These are phyloP conservation scores for Microstegium vimineum DNA, from an alignment of 176 grass and related monocot species.

Conservation along the genomic window DNA sequence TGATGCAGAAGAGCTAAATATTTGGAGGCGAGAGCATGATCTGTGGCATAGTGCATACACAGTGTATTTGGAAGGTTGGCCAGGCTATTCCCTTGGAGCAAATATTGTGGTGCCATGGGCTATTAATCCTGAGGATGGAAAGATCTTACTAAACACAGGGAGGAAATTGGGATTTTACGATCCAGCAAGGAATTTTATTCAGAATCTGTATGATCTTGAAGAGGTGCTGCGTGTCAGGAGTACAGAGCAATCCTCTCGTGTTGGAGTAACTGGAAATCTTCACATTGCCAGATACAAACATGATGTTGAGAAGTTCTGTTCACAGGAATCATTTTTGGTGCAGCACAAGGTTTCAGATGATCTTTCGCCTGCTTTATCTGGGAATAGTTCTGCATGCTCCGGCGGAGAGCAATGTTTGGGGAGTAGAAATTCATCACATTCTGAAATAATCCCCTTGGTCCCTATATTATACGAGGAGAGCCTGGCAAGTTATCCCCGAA, in stretches of 20 bases:
- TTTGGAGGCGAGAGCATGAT: background rate
- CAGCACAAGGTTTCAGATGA: background rate
- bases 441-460: background rate
- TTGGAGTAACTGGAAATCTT: background rate
- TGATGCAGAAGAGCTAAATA: background rate
- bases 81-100: background rate
- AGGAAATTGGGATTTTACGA: conserved; percentile 3
- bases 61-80: background rate
- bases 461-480: background rate
- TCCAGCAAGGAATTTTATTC: background rate
- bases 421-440: background rate
- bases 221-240: background rate
- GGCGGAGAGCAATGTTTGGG: background rate
- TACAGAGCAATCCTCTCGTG: background rate
- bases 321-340: background rate
- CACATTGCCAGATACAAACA: background rate
- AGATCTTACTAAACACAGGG: conserved; percentile 11
- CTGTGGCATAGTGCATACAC: background rate
- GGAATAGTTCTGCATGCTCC: background rate
- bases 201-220: background rate
- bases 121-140: background rate
- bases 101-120: background rate
- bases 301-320: background rate
- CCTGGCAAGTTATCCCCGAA: background rate
- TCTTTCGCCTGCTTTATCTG: background rate